Evolutionary conservation across 2,329 filamentous ascomycete species (phyloP).

Genomic region (Exophiala spinifera): DNA sequence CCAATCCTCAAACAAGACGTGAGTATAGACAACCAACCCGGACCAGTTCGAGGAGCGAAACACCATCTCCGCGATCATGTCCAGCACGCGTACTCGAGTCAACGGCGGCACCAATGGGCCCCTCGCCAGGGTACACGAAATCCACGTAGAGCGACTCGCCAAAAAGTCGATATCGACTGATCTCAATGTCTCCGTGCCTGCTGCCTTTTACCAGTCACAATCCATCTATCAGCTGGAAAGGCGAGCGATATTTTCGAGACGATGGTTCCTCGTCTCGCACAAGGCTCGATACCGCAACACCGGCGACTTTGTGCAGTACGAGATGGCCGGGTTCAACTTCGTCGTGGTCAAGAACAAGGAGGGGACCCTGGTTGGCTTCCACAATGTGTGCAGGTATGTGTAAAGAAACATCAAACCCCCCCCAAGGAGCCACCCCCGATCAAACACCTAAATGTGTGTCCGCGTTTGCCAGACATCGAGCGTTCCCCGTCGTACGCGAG

Average conservation of each 20-base stretch:
- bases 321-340: conserved; percentile 51
- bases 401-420: neutral
- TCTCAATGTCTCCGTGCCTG: conserved; percentile 38
- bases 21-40: too few species aligned
- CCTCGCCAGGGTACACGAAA: conserved; percentile 8
- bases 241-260: conserved; percentile 50
- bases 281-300: conserved; percentile 47
- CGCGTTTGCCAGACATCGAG: conserved; percentile 53
- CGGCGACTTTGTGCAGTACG: conserved; percentile 38
- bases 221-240: conserved; percentile 51
- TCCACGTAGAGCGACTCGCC: conserved; percentile 13
- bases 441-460: too few species aligned
- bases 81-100: neutral
- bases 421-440: neutral
- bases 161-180: conserved; percentile 17
- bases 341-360: conserved; percentile 51
- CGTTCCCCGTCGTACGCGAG: conserved; percentile 50
- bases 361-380: conserved; percentile 56
- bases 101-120: neutral
- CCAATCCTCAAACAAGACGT: too few species aligned
- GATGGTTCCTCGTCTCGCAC: conserved; percentile 44
- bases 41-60: too few species aligned
- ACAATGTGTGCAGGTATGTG: conserved; percentile 55
- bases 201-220: conserved; percentile 50
- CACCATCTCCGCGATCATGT: too few species aligned